These are phyloP conservation scores for Schizonepeta tenuifolia DNA, from an alignment of 257 asterid genomes.

Conservation along the genomic window DNA sequence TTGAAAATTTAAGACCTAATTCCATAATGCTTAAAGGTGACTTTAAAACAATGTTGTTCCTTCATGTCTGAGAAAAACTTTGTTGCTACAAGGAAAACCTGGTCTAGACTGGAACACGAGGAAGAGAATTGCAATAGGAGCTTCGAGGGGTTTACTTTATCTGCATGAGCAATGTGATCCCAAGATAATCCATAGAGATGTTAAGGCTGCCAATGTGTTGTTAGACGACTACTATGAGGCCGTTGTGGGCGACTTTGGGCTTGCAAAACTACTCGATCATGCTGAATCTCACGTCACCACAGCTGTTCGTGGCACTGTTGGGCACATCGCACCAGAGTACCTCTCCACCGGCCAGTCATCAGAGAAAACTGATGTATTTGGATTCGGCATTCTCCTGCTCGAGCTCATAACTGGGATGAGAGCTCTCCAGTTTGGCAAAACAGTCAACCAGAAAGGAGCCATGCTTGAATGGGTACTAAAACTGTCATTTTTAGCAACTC, in stretches of 20 bases:
- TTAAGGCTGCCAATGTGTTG: conserved; percentile 90
- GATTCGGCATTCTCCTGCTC: conserved; percentile 84
- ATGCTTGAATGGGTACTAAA: conserved; percentile 75
- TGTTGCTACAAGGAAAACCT: conserved; percentile 59
- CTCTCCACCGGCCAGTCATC: conserved; percentile 97
- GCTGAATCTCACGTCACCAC: conserved; percentile 92
- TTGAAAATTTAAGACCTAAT: background rate
- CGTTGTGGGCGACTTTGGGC: conserved; percentile 92
- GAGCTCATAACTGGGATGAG: conserved; percentile 95
- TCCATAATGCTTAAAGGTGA: too few species aligned
- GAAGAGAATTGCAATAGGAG: conserved; percentile 85
- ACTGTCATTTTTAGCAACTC: background rate
- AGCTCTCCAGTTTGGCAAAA: conserved; percentile 85
- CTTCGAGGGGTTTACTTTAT: conserved; percentile 84
- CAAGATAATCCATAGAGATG: conserved; percentile 91
- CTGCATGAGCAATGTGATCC: conserved; percentile 99
- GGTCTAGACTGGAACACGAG: conserved; percentile 84
- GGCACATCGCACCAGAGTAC: conserved; percentile 93
- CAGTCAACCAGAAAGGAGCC: conserved; percentile 84
- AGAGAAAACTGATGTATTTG: conserved; percentile 91
- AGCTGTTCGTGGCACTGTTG: conserved; percentile 97
- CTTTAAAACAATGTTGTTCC: background rate
- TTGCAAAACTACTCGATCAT: conserved; percentile 92
- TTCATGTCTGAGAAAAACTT: background rate
- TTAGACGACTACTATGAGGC: conserved; percentile 86